Base-by-base conservation (phyloP, 2,329 filamentous ascomycete species). In the Cercospora sesami region DNA sequence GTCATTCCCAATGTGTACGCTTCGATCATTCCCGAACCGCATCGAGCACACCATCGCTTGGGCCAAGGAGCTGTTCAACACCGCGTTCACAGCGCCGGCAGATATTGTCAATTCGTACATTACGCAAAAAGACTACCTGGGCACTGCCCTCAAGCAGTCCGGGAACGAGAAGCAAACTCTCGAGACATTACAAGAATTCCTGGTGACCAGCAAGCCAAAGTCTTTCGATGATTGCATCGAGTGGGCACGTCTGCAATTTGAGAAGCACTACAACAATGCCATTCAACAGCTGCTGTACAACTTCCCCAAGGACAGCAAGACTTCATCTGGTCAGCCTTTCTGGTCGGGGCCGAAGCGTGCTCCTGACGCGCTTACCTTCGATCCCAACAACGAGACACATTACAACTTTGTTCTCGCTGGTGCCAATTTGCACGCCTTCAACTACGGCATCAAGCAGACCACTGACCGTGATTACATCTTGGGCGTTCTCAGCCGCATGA, bases 31-130 rank as follows among this genome's bases (percentile, higher is more conserved):
- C 85, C 95, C 95, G 68, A 99, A 99, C 85, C 91, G 91, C 76
- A 99, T 99, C 75, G 94, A 99, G 82, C 95, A 99, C 81, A 98
- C 95, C 0, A 99, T 99, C 79, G 95, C 95, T 2, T 99, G 95
- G 95, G 90, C 94, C 45, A 92, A 96, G 76, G 95, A 98, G 79
- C 87, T 97, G 72, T 99, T 99, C 81, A 93, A 98, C 82, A 90
- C 90, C 30, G 93, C 90, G 73, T 99, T 98, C 75, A 93, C 96
- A 74, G 95, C 94, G 74, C 93, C 93, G 33, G 91, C 95, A 0
- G 93, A 98, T 81, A 91, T 93, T 39, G 94, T 95, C 78, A 99
- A 99, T 79, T 85, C 96, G 67, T 77, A 99, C 79, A 85, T 99
- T 73, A 92, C 90, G 1, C 92, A 97, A 80, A 89, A 94, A 33